Conservation (phyloP, 140 eudicot species). For the Ambrosia hybrid region DNA sequence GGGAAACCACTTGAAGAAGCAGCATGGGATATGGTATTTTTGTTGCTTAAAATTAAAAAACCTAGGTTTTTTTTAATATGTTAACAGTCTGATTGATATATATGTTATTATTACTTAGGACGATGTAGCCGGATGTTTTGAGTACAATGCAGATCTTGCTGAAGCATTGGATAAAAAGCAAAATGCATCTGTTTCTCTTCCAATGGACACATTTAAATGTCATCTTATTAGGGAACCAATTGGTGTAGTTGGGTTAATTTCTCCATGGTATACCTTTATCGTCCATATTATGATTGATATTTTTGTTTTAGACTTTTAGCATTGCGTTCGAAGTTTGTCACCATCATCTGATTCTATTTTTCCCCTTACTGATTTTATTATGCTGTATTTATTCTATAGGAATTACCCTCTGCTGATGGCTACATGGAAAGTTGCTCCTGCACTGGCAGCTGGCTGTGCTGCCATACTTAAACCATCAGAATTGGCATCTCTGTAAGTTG, state of each 20-base stretch:
- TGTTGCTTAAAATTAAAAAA: neutral
- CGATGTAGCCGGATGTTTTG: constrained; percentile 88
- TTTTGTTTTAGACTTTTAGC: neutral
- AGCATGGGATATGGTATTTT: constrained; percentile 75
- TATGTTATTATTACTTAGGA: constrained; percentile 43
- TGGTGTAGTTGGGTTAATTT: too few relatives aligned
- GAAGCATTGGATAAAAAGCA: constrained; percentile 72
- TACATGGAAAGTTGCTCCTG: constrained; percentile 97
- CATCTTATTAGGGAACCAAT: constrained; percentile 69
- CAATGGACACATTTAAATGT: constrained; percentile 71
- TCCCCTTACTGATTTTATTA: too few relatives aligned
- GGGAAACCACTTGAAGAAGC: constrained; percentile 90
- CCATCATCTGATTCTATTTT: neutral
- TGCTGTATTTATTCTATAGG: constrained; percentile 32
- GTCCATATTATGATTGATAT: too few relatives aligned
- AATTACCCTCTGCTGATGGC: constrained; percentile 64
- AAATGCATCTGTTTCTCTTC: constrained; percentile 64
- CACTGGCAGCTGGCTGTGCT: constrained; percentile 90
- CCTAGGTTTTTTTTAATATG: neutral
- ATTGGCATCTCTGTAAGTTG: constrained; percentile 67
- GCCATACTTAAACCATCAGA: constrained; percentile 90
- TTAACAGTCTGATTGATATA: neutral
- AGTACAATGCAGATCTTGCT: constrained; percentile 79
- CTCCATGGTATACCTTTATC: too few relatives aligned
- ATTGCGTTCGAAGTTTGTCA: neutral